Evolutionary conservation across 2,329 filamentous ascomycete species (phyloP), one percentile per base, ranked within the genome.

Genomic region (Raffaelea arxii): DNA sequence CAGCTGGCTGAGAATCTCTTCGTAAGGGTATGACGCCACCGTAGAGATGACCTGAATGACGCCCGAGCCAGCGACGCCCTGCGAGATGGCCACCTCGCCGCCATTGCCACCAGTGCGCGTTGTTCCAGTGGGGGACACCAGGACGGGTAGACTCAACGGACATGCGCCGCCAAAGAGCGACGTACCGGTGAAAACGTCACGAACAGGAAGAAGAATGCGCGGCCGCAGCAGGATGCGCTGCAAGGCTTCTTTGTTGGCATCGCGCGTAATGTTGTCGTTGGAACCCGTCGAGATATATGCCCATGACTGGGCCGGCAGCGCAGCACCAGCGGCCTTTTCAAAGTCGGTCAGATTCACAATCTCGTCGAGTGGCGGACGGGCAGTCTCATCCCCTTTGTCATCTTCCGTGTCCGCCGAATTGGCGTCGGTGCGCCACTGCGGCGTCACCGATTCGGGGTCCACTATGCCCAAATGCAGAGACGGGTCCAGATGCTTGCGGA

Each of bases 251-350:
- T 68, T 69, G 55, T 75, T 77, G 12, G 67, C 66, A 22, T 68
- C 61, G 3, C 67, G 65, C 2, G 72, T 76, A 48, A 75, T 58
- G 4, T 74, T 58, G 57, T 77, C 74, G 10, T 70, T 75, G 12
- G 72, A 66, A 1, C 72, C 74, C 18, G 71, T 72, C 14, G 70
- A 72, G 53, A 76, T 75, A 52, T 76, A 78, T 0, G 73, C 73
- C 71, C 71, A 76, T 3, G 70, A 68, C 53, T 76, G 75, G 18
- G 62, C 59, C 6, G 62, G 65, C 2, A 71, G 61, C 0, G 65
- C 67, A 30, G 65, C 66, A 6, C 65, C 64, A 1, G 74, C 75
- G 0, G 69, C 59, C 3, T 53, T 49, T 49, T 74, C 69, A 47
- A 77, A 75, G 53, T 78, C 75, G 24, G 67, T 54, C 3, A 77